Evolutionary conservation across 768 basidiomycete genomes (phyloP).

Genomic region (Galerina marginata): DNA sequence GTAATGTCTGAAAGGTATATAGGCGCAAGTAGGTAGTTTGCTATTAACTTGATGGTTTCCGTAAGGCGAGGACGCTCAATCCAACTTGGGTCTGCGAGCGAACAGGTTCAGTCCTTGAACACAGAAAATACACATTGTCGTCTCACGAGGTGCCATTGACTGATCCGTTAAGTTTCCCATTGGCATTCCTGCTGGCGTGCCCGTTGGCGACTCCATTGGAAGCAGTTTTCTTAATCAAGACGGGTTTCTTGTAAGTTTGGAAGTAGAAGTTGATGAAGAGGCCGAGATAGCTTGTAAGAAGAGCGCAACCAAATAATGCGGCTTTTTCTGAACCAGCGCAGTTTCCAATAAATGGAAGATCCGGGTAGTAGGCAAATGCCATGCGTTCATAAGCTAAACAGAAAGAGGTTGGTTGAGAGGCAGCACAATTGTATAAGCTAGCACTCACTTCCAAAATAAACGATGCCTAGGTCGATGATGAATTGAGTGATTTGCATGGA

Average conservation of each 20-base stretch:
- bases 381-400: slow-evolving; percentile 80
- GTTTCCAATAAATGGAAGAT: slow-evolving; percentile 74
- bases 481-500: slow-evolving; percentile 97
- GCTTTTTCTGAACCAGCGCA: slow-evolving; percentile 91
- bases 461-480: slow-evolving; percentile 85
- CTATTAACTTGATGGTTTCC: slow-evolving; percentile 30
- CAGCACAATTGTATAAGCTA: background rate
- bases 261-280: slow-evolving; percentile 97
- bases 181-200: slow-evolving; percentile 30
- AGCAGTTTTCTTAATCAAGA: slow-evolving; percentile 46
- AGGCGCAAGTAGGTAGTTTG: slow-evolving; percentile 33
- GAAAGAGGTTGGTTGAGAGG: slow-evolving; percentile 8
- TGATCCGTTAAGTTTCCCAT: slow-evolving; percentile 8
- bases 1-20: slow-evolving; percentile 44
- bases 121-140: background rate
- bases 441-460: slow-evolving; percentile 93
- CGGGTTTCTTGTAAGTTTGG: slow-evolving; percentile 79
- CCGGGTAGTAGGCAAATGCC: slow-evolving; percentile 62
- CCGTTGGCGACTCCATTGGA: slow-evolving; percentile 51
- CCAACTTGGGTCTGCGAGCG: slow-evolving; percentile 34
- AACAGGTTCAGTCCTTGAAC: background rate
- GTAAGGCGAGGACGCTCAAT: slow-evolving; percentile 22
- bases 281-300: slow-evolving; percentile 89
- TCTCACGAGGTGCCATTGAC: slow-evolving; percentile 24
- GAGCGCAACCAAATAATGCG: slow-evolving; percentile 86